Conservation (phyloP, 306 rosid species). For the Castanopsis chinensis region DNA sequence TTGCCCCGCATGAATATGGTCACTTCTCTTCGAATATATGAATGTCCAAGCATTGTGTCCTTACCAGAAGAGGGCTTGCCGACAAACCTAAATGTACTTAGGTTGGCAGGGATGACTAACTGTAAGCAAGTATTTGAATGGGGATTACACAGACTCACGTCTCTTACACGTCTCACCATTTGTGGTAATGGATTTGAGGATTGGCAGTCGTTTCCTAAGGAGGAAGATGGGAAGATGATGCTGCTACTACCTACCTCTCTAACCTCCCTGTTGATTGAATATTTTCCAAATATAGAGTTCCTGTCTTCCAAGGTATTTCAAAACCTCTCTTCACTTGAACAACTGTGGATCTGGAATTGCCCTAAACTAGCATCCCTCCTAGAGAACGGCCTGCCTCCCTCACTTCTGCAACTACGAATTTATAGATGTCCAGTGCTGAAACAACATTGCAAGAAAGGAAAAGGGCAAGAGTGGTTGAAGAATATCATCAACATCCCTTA, state of each 20-base stretch:
- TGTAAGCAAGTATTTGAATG: constrained; percentile 8
- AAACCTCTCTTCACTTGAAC: constrained; percentile 21
- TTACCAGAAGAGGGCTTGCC: constrained; percentile 9
- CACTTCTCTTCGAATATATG: not conserved
- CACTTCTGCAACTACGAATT: fast-evolving
- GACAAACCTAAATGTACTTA: not conserved
- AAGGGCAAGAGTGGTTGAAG: not conserved
- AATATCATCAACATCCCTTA: not conserved
- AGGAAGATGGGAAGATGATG: not conserved
- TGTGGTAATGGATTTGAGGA: not conserved
- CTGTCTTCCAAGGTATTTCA: constrained; percentile 11
- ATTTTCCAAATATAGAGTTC: constrained; percentile 6
- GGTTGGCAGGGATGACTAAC: not conserved
- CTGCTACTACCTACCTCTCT: constrained; percentile 20
- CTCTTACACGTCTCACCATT: not conserved
- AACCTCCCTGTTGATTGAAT: fast-evolving
- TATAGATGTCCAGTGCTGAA: not conserved
- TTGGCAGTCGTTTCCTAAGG: constrained; percentile 2
- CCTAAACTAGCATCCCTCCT: not conserved
- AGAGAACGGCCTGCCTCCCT: not conserved
- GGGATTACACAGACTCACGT: constrained; percentile 20
- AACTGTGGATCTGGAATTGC: too few relatives aligned
- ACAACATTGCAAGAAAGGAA: not conserved
- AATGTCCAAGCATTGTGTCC: not conserved
- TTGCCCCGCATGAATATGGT: not conserved